phyloP scores from a whole-genome alignment of 2,329 filamentous ascomycete genomes.

The Aspergillus tanneri region DNA sequence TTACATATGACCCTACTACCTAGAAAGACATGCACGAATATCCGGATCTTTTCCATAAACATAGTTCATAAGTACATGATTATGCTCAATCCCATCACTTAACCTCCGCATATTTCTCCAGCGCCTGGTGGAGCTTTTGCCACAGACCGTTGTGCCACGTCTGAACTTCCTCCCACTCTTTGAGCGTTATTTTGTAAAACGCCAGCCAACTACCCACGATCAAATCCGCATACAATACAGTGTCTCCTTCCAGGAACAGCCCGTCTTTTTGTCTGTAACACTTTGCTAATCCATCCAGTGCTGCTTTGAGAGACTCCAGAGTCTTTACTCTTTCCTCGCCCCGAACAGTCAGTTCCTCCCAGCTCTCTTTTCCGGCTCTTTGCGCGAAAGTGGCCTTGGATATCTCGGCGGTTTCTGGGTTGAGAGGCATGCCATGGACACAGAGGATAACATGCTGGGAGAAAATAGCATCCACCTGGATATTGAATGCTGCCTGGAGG shows the following conservation, averaged over 20 bases:
- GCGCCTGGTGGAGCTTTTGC: slow-evolving; percentile 5
- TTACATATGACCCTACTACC: no score
- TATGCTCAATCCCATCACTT: neutral
- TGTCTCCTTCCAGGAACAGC: neutral
- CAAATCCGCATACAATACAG: slow-evolving; percentile 2
- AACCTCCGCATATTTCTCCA: slow-evolving; percentile 12
- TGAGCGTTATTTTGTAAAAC: slow-evolving; percentile 4
- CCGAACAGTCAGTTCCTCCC: neutral
- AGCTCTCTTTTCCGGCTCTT: slow-evolving; percentile 8
- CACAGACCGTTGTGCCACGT: slow-evolving; percentile 11
- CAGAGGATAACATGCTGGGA: slow-evolving; percentile 2
- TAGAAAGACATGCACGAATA: no score
- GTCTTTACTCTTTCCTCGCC: neutral
- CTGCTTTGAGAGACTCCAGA: neutral
- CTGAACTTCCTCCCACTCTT: slow-evolving; percentile 11
- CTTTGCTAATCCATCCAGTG: neutral
- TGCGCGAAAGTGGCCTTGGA: slow-evolving; percentile 7
- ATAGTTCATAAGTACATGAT: neutral
- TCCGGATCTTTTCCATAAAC: neutral
- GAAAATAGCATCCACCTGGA: slow-evolving; percentile 13
- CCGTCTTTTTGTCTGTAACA: neutral
- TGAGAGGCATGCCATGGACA: slow-evolving; percentile 9
- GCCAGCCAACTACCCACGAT: slow-evolving; percentile 5
- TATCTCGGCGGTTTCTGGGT: slow-evolving; percentile 11
- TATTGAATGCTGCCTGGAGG: slow-evolving; percentile 7